These are phyloP conservation scores for Ogataea zsoltii DNA, from an alignment of 805 yeast species.

Conservation along the genomic window DNA sequence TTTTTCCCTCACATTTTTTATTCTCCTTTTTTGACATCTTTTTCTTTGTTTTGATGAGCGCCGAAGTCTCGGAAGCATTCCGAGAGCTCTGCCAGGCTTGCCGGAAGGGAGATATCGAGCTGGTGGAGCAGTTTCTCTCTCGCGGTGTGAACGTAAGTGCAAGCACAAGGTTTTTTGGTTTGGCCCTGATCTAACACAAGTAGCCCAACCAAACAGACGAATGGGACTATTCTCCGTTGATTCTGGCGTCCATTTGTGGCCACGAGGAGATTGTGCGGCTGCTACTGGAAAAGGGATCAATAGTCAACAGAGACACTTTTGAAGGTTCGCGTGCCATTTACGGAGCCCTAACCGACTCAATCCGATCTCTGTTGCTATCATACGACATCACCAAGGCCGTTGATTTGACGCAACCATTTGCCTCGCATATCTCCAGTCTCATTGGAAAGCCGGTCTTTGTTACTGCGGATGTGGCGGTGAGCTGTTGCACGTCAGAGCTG, in stretches of 20 bases:
- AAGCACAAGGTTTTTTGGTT: too few relatives aligned
- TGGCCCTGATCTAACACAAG: background rate
- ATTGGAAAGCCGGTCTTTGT: conserved; percentile 28
- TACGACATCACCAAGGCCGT: conserved; percentile 70
- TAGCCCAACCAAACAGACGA: conserved; percentile 54
- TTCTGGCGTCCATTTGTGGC: conserved; percentile 74
- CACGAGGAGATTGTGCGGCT: conserved; percentile 63
- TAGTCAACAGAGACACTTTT: conserved; percentile 78
- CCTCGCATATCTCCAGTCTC: conserved; percentile 62
- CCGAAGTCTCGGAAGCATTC: conserved; percentile 33
- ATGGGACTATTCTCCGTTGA: conserved; percentile 76
- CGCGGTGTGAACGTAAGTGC: conserved; percentile 48
- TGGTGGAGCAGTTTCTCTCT: conserved; percentile 56
- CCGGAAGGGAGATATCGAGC: conserved; percentile 64
- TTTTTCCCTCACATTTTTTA: background rate
- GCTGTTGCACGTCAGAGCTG: conserved; percentile 12
- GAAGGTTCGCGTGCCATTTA: conserved; percentile 78
- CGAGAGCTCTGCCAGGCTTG: conserved; percentile 63
- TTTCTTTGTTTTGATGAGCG: conserved; percentile 1
- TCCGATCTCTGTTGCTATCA: conserved; percentile 55
- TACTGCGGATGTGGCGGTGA: conserved; percentile 37
- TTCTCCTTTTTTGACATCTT: background rate
- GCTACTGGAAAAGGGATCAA: conserved; percentile 65
- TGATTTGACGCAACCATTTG: conserved; percentile 70
- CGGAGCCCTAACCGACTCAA: conserved; percentile 72